Conservation (phyloP, 257 asterid genomes). For the Solanum clarkiae region DNA sequence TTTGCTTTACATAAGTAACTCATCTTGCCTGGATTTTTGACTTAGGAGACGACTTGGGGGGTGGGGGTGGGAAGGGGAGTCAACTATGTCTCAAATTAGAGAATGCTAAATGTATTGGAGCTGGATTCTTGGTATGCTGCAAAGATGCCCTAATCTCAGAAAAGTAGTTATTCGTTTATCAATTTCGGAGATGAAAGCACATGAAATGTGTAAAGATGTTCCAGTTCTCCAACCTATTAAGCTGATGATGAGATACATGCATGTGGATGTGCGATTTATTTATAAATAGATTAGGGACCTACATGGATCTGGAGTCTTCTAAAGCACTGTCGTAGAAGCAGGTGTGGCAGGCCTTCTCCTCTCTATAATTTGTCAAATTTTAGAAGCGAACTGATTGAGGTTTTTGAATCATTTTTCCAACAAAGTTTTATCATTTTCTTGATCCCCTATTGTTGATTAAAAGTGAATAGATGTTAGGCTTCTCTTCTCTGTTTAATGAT, state of each 20-base stretch:
- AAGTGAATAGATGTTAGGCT: neutral
- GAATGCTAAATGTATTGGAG: conserved; percentile 56
- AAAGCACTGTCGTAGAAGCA: neutral
- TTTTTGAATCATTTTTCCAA: neutral
- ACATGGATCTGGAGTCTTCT: neutral
- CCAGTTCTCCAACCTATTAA: conserved; percentile 49
- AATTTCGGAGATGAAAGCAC: conserved; percentile 73
- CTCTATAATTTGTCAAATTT: neutral
- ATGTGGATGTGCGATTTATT: conserved; percentile 60
- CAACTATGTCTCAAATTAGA: conserved; percentile 47
- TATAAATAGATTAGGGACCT: conserved; percentile 31
- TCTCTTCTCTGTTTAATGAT: neutral
- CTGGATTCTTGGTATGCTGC: conserved; percentile 64
- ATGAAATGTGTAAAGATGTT: conserved; percentile 60
- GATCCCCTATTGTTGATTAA: neutral
- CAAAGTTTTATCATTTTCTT: neutral
- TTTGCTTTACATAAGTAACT: conserved; percentile 53
- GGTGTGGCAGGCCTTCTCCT: neutral
- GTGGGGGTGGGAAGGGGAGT: conserved; percentile 6
- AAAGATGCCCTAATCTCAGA: conserved; percentile 54
- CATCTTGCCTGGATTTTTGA: conserved; percentile 63
- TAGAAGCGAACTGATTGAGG: neutral
- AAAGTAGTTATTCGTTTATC: conserved; percentile 62
- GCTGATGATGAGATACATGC: conserved; percentile 45
- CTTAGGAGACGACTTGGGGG: conserved; percentile 23